These are phyloP conservation scores for Ogataea zsoltii DNA, from an alignment of 805 yeast genomes.

Conservation along the genomic window DNA sequence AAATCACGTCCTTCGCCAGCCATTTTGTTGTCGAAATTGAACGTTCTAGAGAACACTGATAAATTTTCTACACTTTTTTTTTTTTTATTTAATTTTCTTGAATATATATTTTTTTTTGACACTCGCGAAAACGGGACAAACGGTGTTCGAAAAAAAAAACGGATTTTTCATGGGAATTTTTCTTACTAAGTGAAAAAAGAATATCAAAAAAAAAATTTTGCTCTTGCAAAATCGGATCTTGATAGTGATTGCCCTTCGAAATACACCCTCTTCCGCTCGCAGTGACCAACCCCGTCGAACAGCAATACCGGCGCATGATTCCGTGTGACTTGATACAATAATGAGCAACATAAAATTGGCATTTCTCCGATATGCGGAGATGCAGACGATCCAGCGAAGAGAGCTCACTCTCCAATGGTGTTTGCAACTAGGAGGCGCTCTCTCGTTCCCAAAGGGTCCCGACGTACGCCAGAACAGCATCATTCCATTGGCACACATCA, in stretches of 20 bases:
- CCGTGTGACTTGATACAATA: background rate
- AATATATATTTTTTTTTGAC: background rate
- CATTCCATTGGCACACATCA: constrained; percentile 11
- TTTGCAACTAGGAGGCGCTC: constrained; percentile 14
- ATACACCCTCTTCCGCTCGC: background rate
- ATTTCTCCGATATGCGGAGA: constrained; percentile 29
- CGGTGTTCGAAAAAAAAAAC: too few species aligned
- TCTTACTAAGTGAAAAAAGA: background rate
- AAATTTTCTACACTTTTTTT: too few species aligned
- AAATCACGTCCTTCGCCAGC: background rate
- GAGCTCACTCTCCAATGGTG: constrained; percentile 32
- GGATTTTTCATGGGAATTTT: too few species aligned
- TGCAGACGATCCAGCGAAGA: constrained; percentile 25
- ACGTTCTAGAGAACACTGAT: too few species aligned
- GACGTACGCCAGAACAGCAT: constrained; percentile 14
- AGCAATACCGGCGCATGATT: background rate
- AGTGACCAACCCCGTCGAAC: background rate
- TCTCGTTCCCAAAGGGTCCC: constrained; percentile 1
- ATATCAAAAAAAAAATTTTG: constrained; percentile 2
- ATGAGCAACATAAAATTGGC: constrained; percentile 30
- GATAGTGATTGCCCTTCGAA: constrained; percentile 1
- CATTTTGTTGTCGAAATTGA: too few species aligned
- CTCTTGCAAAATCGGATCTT: background rate
- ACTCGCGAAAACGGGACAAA: background rate
- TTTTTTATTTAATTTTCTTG: too few species aligned